Conservation (phyloP, 805 yeast species). For the Saturnispora besseyi region DNA sequence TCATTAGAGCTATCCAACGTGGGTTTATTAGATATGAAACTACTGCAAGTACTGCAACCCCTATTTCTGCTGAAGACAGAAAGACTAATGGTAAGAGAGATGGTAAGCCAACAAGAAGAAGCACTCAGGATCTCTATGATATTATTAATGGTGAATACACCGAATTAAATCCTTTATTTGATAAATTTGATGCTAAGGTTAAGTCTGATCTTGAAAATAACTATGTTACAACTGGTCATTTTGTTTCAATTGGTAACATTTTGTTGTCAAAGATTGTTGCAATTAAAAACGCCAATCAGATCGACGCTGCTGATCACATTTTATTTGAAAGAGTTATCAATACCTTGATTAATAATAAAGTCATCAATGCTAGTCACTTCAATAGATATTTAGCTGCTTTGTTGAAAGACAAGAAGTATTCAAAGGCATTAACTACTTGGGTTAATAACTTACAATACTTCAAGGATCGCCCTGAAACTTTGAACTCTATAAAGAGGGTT, state of each 20-base stretch:
- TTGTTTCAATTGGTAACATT: slow-evolving; percentile 6
- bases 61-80: background rate
- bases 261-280: slow-evolving; percentile 6
- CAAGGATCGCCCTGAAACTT: slow-evolving; percentile 15
- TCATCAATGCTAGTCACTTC: slow-evolving; percentile 23
- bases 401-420: slow-evolving; percentile 18
- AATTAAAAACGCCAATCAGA: slow-evolving; percentile 9
- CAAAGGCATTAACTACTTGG: slow-evolving; percentile 25
- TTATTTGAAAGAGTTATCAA: slow-evolving; percentile 17
- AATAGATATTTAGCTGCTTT: slow-evolving; percentile 19
- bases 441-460: slow-evolving; percentile 22
- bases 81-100: background rate
- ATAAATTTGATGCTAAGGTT: slow-evolving; percentile 8
- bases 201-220: slow-evolving; percentile 1
- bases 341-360: slow-evolving; percentile 13
- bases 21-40: background rate
- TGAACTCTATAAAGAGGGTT: slow-evolving; percentile 1
- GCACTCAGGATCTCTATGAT: slow-evolving; percentile 5
- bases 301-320: slow-evolving; percentile 18
- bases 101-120: slow-evolving; percentile 1
- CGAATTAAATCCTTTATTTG: slow-evolving; percentile 13
- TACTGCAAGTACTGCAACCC: background rate
- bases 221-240: background rate
- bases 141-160: slow-evolving; percentile 4
- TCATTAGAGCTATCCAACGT: background rate